phyloP scores from a whole-genome alignment of 2,329 filamentous ascomycete genomes.

The Boeremia exigua region DNA sequence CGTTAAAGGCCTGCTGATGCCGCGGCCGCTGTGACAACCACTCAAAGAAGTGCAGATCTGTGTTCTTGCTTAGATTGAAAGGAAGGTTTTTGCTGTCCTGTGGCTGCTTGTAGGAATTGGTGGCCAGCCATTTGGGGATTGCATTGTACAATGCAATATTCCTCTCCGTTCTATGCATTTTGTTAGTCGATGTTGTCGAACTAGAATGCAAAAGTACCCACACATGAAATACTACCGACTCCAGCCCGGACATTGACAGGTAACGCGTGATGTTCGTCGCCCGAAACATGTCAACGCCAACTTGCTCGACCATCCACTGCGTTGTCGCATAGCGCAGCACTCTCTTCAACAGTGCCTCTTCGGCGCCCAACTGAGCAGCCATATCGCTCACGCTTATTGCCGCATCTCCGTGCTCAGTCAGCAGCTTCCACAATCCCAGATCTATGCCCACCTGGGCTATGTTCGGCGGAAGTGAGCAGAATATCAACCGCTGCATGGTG shows the following conservation, averaged over 20 bases:
- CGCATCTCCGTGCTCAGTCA: neutral
- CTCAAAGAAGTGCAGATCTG: neutral
- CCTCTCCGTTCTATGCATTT: neutral
- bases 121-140: neutral
- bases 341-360: neutral
- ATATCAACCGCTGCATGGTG: neutral
- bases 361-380: neutral
- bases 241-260: neutral
- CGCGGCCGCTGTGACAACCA: neutral
- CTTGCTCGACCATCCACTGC: neutral
- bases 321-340: neutral
- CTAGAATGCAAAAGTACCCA: neutral
- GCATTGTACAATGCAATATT: constrained; percentile 1
- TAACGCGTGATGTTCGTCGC: neutral
- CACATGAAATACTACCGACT: neutral
- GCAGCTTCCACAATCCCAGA: neutral
- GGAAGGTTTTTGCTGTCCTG: neutral
- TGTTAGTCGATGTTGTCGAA: neutral
- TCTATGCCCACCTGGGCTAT: neutral
- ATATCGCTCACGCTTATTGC: neutral
- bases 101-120: neutral
- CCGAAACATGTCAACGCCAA: neutral
- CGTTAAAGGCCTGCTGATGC: neutral
- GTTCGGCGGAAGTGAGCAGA: neutral
- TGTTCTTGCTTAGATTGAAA: neutral